Evolutionary conservation across 148 eudicot species (phyloP).

Genomic region (Persicaria maculosa): DNA sequence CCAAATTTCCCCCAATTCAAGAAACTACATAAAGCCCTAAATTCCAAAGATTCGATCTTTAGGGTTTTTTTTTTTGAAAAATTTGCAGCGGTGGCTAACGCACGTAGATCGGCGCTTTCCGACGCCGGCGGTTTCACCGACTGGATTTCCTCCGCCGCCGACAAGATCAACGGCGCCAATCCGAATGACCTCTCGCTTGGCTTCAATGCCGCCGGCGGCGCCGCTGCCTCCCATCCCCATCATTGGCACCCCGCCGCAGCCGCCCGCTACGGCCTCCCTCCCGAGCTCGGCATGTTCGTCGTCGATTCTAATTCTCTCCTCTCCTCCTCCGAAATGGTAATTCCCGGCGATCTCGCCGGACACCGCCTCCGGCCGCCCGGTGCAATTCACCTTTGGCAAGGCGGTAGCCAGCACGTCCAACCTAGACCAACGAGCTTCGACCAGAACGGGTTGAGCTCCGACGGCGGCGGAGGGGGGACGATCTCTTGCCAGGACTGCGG

Average conservation of each 20-base stretch:
- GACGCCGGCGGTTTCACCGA: conserved; percentile 48
- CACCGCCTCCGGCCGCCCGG: conserved; percentile 17
- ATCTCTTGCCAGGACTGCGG: conserved; percentile 78
- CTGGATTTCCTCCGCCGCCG: conserved; percentile 37
- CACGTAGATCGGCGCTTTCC: conserved; percentile 32
- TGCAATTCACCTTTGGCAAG: conserved; percentile 39
- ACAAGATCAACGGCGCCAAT: conserved; percentile 7
- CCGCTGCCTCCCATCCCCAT: conserved; percentile 9
- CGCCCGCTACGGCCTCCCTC: conserved; percentile 37
- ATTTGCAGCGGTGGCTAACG: conserved; percentile 43
- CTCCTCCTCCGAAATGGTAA: conserved; percentile 22
- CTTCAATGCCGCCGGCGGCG: conserved; percentile 35
- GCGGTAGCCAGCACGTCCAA: conserved; percentile 20
- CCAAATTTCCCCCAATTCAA: not conserved
- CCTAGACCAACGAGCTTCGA: conserved; percentile 27
- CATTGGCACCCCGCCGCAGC: not conserved
- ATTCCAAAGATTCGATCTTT: not conserved
- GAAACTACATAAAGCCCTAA: not conserved
- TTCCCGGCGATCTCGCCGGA: conserved; percentile 14
- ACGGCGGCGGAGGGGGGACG: conserved; percentile 15
- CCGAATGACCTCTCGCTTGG: conserved; percentile 45
- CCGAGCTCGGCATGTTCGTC: conserved; percentile 70
- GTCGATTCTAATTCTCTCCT: conserved; percentile 25
- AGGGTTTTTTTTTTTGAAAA: not conserved
- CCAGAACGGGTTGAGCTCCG: conserved; percentile 7